Percentiles rank a stretch among this genome's conserved stretches.
Evolutionary conservation across 768 basidiomycete species (phyloP).

Genomic region (Phaffia australis): DNA sequence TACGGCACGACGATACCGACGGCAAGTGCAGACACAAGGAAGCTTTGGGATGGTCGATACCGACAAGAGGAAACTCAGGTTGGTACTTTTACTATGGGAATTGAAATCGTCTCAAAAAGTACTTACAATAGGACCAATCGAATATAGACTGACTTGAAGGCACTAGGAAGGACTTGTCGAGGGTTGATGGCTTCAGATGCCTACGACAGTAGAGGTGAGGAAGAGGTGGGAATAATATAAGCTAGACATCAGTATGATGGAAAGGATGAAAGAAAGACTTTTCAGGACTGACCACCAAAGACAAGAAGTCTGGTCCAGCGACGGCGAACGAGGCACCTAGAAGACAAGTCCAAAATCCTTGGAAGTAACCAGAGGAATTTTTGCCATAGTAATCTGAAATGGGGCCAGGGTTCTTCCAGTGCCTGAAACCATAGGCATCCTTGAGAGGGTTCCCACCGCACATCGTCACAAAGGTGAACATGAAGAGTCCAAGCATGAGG

Average conservation of each 20-base stretch:
- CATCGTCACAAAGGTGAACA: conserved; percentile 53
- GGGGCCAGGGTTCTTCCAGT: conserved; percentile 39
- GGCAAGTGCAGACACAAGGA: conserved; percentile 19
- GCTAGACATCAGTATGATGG: no score
- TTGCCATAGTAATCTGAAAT: not conserved
- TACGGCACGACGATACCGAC: no score
- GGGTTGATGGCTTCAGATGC: conserved; percentile 29
- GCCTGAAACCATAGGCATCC: conserved; percentile 49
- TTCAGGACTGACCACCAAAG: no score
- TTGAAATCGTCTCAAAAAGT: conserved; percentile 4
- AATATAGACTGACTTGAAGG: conserved; percentile 3
- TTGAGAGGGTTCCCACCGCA: conserved; percentile 51
- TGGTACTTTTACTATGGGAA: conserved; percentile 7
- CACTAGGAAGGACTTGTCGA: conserved; percentile 27
- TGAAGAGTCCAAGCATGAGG: conserved; percentile 45
- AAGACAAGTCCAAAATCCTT: not conserved
- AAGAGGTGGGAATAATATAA: no score
- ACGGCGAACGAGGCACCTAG: not conserved
- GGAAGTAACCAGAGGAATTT: not conserved
- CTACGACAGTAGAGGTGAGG: conserved; percentile 11
- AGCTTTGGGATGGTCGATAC: conserved; percentile 23
- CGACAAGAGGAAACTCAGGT: not conserved
- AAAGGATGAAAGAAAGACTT: no score
- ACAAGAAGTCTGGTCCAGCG: not conserved
- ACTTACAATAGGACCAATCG: not conserved